phyloP scores from a whole-genome alignment of 306 rosid species.

The Trifolium pratense region DNA sequence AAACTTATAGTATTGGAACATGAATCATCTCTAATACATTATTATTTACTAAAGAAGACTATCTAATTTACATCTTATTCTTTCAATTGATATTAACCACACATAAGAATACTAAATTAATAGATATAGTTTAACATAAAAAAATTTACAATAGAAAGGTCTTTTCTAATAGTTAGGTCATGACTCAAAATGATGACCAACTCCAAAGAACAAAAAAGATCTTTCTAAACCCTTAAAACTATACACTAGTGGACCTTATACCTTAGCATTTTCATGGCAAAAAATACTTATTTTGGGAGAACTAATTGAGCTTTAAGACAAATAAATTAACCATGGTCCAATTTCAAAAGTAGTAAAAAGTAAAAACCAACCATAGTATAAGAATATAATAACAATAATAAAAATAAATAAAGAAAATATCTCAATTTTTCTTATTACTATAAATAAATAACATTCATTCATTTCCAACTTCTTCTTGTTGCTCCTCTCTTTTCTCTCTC shows the following conservation, averaged over 20 bases:
- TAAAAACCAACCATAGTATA: neutral
- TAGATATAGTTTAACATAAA: no score
- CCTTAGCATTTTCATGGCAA: neutral
- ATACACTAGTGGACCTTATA: neutral
- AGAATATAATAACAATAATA: neutral
- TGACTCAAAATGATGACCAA: no score
- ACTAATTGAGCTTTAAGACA: neutral
- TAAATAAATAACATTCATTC: constrained; percentile 1
- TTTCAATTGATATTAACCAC: no score
- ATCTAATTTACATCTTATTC: no score
- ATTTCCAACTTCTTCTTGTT: neutral
- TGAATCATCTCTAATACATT: no score
- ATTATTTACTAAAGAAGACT: no score
- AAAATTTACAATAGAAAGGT: no score
- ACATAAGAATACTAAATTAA: no score
- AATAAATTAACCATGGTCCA: neutral
- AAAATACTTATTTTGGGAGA: neutral
- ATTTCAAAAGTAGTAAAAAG: neutral
- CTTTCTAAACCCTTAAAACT: no score
- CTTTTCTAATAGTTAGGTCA: no score
- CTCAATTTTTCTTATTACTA: neutral
- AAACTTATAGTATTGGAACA: no score
- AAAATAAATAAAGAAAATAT: neutral
- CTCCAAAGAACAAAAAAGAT: no score
- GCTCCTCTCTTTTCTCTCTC: constrained; percentile 8